phyloP scores from a whole-genome alignment of 495 filamentous ascomycete genomes.

The Niebla homalea region DNA sequence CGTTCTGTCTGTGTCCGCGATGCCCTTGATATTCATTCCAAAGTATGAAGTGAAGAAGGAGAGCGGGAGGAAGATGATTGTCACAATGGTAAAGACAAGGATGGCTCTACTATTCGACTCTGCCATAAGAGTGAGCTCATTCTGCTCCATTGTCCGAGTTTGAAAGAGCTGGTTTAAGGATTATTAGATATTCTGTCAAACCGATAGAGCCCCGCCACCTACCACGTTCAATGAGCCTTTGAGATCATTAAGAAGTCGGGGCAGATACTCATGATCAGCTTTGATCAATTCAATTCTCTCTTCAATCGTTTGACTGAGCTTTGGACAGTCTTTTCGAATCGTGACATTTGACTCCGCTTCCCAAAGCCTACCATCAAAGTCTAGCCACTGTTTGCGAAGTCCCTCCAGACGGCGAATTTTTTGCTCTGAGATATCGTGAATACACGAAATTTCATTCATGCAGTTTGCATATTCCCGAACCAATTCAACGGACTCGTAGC shows the following conservation, averaged over 20 bases:
- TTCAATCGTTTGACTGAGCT: neutral
- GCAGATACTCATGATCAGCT: neutral
- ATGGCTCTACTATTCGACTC: constrained; percentile 29
- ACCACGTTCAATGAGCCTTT: constrained; percentile 7
- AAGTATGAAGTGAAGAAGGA: constrained; percentile 40
- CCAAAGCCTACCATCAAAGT: too few relatives aligned
- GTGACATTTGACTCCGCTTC: neutral
- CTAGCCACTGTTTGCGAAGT: neutral
- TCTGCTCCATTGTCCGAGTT: constrained; percentile 3
- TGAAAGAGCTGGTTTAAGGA: neutral
- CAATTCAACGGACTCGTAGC: neutral
- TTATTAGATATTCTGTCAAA: neutral
- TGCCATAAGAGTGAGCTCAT: constrained; percentile 8
- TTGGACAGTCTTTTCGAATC: too few relatives aligned
- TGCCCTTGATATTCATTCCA: constrained; percentile 11
- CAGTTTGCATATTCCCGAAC: neutral
- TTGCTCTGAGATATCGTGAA: constrained; percentile 4
- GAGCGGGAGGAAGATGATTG: constrained; percentile 53
- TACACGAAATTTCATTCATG: constrained; percentile 6
- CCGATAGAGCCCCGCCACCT: neutral
- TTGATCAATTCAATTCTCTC: neutral
- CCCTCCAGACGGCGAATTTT: constrained; percentile 4
- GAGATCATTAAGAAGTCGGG: constrained; percentile 1
- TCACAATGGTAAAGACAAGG: constrained; percentile 64
- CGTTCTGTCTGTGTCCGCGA: neutral